These are phyloP conservation scores for Geotrichum histeridarum DNA, from an alignment of 1,139 yeast species.

Conservation along the genomic window DNA sequence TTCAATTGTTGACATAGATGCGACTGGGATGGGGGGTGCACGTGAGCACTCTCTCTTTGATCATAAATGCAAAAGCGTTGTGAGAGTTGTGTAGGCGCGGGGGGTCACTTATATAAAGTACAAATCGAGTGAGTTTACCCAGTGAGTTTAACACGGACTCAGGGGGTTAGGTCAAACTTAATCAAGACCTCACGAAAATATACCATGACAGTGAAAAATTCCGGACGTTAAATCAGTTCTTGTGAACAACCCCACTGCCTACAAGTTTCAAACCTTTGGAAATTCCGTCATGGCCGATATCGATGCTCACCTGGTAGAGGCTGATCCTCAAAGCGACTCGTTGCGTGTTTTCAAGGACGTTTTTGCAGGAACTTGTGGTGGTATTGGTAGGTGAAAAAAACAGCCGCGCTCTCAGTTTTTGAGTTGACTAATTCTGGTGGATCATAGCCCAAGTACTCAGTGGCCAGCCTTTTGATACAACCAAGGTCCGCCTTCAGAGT, in stretches of 20 bases:
- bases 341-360: conserved; percentile 71
- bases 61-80: too few relatives aligned
- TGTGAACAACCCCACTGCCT: neutral
- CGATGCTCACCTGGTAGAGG: conserved; percentile 33
- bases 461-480: conserved; percentile 96
- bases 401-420: neutral
- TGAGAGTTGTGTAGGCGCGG: too few relatives aligned
- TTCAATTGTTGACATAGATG: too few relatives aligned
- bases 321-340: conserved; percentile 34
- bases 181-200: neutral
- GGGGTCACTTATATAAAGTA: too few relatives aligned
- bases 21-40: too few relatives aligned
- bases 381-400: conserved; percentile 44
- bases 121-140: too few relatives aligned
- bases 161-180: too few relatives aligned
- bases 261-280: neutral
- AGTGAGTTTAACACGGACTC: too few relatives aligned
- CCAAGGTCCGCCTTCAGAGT: conserved; percentile 84
- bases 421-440: neutral
- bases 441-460: conserved; percentile 71
- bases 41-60: too few relatives aligned
- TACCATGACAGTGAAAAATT: neutral
- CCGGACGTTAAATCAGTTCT: neutral
- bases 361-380: conserved; percentile 88
- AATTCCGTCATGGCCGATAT: conserved; percentile 31